A percentile compares a stretch with the other conserved stretches of the same genome.
Conservation (phyloP, 306 rosid species). For the Pterocarpus santalinus region DNA sequence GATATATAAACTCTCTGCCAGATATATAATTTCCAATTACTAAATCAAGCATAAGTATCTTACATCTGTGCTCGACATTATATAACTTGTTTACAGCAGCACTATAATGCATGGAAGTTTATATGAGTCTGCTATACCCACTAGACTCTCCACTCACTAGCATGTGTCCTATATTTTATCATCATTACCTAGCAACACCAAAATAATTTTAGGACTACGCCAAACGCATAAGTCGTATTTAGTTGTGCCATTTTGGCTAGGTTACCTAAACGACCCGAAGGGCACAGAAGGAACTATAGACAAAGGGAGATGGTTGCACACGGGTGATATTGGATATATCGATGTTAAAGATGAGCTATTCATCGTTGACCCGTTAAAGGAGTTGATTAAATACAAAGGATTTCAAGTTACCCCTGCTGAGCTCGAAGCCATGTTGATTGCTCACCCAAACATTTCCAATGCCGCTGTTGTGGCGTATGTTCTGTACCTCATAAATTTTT, state of each 20-base stretch:
- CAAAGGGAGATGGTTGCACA: constrained; percentile 80
- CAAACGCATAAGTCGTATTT: not conserved
- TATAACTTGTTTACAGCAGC: too few relatives aligned
- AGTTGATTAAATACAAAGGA: constrained; percentile 87
- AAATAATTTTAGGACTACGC: too few relatives aligned
- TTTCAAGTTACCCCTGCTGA: constrained; percentile 96
- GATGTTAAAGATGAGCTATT: constrained; percentile 75
- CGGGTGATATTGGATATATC: constrained; percentile 80
- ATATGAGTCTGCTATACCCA: too few relatives aligned
- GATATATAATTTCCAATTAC: not conserved
- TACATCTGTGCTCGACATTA: too few relatives aligned
- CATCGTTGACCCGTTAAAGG: constrained; percentile 84
- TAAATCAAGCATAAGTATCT: not conserved
- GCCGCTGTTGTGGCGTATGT: constrained; percentile 85
- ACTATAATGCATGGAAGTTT: too few relatives aligned
- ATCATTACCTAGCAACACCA: too few relatives aligned
- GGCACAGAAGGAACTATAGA: constrained; percentile 76
- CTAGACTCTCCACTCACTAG: too few relatives aligned
- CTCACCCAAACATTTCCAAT: constrained; percentile 76
- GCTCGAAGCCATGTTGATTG: constrained; percentile 74
- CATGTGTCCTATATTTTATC: too few relatives aligned
- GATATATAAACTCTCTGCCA: not conserved
- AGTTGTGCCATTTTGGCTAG: constrained; percentile 44
- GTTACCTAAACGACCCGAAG: constrained; percentile 76
- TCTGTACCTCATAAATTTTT: not conserved